A percentile compares a stretch with the other conserved stretches of the same genome.
Evolutionary conservation across 805 yeast genomes (phyloP).

Genomic region (Brettanomyces nanus): DNA sequence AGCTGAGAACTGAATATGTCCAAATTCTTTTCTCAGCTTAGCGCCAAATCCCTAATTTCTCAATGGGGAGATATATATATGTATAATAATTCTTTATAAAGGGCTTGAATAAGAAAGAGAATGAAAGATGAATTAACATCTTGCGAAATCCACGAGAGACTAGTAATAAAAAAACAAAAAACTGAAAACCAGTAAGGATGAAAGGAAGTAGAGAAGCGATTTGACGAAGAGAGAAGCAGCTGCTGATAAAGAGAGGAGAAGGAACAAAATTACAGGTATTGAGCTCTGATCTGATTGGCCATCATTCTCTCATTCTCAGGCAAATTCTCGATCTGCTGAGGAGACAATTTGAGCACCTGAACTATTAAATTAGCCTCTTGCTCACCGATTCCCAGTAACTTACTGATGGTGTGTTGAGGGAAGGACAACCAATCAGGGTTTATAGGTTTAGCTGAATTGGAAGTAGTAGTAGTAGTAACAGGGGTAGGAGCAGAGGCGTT

Average conservation of each 20-base stretch:
- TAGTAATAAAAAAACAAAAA: background rate
- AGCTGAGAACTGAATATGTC: no score
- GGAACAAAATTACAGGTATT: conserved; percentile 31
- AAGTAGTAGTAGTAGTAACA: conserved; percentile 11
- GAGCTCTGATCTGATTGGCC: conserved; percentile 48
- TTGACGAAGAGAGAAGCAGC: background rate
- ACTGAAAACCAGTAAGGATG: background rate
- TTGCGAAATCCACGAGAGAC: background rate
- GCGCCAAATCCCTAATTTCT: no score
- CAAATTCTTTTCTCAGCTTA: no score
- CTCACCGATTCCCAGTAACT: conserved; percentile 42
- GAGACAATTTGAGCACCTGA: conserved; percentile 43
- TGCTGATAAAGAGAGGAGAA: background rate
- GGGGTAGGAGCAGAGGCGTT: background rate
- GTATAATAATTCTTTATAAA: no score
- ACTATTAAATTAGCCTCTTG: conserved; percentile 51
- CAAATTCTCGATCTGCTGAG: conserved; percentile 39
- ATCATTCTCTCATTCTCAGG: conserved; percentile 46
- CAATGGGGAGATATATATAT: no score
- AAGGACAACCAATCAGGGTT: conserved; percentile 40
- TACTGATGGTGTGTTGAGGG: conserved; percentile 40
- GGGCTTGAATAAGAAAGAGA: background rate
- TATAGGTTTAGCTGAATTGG: conserved; percentile 10
- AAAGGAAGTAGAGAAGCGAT: background rate
- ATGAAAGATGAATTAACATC: background rate